Percentiles rank a stretch among this genome's conserved stretches.
phyloP scores from a whole-genome alignment of 2,329 filamentous ascomycete genomes.

The Xylaria digitata region DNA sequence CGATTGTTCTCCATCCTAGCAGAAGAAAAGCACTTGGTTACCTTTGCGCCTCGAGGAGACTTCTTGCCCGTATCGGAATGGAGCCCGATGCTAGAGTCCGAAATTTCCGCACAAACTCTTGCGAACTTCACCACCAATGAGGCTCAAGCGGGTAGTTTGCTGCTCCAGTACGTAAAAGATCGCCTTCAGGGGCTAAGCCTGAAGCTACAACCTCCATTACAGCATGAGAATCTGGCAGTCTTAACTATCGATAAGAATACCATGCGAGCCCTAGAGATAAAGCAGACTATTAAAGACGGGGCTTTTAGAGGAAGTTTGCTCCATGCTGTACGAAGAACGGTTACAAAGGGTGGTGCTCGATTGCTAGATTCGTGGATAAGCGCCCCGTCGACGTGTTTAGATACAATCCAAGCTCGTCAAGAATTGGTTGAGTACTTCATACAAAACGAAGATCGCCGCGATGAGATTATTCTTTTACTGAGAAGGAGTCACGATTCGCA shows the following conservation, averaged over 20 bases:
- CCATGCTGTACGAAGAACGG: constrained; percentile 88
- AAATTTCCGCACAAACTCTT: constrained; percentile 66
- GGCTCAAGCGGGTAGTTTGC: constrained; percentile 77
- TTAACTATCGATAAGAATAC: constrained; percentile 95
- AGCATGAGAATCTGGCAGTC: constrained; percentile 77
- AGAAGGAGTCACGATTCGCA: constrained; percentile 85
- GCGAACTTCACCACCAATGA: constrained; percentile 74
- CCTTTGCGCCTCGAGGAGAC: constrained; percentile 69
- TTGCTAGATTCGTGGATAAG: constrained; percentile 87
- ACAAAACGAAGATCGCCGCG: constrained; percentile 72
- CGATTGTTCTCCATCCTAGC: constrained; percentile 74
- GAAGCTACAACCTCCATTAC: constrained; percentile 84
- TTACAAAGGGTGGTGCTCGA: constrained; percentile 90
- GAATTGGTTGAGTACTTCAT: constrained; percentile 85
- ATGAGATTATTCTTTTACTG: constrained; percentile 75
- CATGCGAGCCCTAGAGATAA: constrained; percentile 87
- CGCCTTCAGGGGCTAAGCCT: constrained; percentile 81
- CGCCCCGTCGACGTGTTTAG: constrained; percentile 88
- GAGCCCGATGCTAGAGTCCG: constrained; percentile 80
- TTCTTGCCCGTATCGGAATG: constrained; percentile 71
- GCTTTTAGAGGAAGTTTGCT: constrained; percentile 84
- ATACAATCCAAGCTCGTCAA: constrained; percentile 80
- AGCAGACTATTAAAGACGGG: constrained; percentile 84
- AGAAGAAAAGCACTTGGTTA: constrained; percentile 80
- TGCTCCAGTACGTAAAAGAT: constrained; percentile 87